Base-by-base conservation (phyloP, 805 yeast species). In the Huiozyma naganishii region DNA sequence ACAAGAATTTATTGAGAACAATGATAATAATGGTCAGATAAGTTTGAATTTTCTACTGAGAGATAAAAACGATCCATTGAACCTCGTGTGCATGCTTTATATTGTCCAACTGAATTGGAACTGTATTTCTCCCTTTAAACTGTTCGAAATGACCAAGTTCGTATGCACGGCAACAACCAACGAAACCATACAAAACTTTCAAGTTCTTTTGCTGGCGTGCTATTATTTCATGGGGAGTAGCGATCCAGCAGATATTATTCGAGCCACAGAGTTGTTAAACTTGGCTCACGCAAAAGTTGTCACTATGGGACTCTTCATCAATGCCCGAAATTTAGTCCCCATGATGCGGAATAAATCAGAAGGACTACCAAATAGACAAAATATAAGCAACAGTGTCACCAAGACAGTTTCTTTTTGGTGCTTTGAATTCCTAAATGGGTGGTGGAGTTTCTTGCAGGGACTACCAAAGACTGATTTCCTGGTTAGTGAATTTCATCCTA, bases 41-140 rank as follows among this genome's bases (percentile, higher is more conserved):
- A 12, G 12, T 7, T 10, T 34, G 8, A 5, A 34, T 12, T 7
- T 7, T 8, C 10, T 13, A 3, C 33, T 6, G 10, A 27, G 17
- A 41, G 43, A 27, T n/a, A 32, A 27, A 28, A 27, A 36, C 6
- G 48, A 55, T 36, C 55, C 58, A 5, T 37, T 52, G 11, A 37
- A 33, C n/a, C 33, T 56, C 12, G 37, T 58, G 30, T 46, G 51
- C 5, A 36, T 57, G 11, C 42, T 54, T 11, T 53, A 51, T 39
- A 50, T 61, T 9, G 52, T 58, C 29, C 65, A 61, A 45, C 48
- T 59, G 33, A 53, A 54, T 45, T 57, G 61, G 61, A 49, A 50
- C 4, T 58, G 63, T 45, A 46, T 58, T 32, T 53, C 55, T 48
- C 52, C 57, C 33, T 49, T 48, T 12, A 52, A 50, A 32, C 42